These are phyloP conservation scores for Theileria parva DNA, from an alignment of 169 alveolate genomes.

Conservation along the genomic window DNA sequence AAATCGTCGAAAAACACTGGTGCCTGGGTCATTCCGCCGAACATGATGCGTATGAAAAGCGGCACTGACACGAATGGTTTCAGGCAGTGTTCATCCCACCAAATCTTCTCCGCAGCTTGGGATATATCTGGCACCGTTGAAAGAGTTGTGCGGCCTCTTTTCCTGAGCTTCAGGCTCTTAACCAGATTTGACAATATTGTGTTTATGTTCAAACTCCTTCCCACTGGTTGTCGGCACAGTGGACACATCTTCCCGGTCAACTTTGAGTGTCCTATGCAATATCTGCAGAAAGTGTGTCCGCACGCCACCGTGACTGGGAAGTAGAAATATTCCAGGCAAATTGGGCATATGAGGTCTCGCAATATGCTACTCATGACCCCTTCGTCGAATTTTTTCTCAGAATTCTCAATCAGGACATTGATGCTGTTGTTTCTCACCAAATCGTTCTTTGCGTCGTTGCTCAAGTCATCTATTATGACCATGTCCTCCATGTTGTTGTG, in stretches of 20 bases:
- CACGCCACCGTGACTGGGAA: slow-evolving; percentile 87
- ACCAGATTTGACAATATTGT: slow-evolving; percentile 81
- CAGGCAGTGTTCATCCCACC: slow-evolving; percentile 80
- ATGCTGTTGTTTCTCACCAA: slow-evolving; percentile 41
- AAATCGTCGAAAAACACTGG: slow-evolving; percentile 80
- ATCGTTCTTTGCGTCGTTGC: slow-evolving; percentile 14
- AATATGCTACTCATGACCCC: slow-evolving; percentile 40
- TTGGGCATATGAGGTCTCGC: slow-evolving; percentile 85
- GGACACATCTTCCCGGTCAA: slow-evolving; percentile 82
- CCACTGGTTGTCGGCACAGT: slow-evolving; percentile 84
- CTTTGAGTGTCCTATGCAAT: slow-evolving; percentile 82
- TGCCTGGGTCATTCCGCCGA: slow-evolving; percentile 70
- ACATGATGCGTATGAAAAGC: slow-evolving; percentile 71
- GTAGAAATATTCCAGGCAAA: slow-evolving; percentile 83
- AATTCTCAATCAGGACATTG: slow-evolving; percentile 53
- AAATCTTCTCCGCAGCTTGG: slow-evolving; percentile 61
- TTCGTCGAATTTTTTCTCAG: slow-evolving; percentile 48
- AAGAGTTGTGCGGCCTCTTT: slow-evolving; percentile 38
- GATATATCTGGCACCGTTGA: slow-evolving; percentile 41
- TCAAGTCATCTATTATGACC: background rate
- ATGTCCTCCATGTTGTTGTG: background rate
- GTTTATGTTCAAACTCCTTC: slow-evolving; percentile 76
- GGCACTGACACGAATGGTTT: slow-evolving; percentile 76
- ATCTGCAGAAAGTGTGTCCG: slow-evolving; percentile 90
- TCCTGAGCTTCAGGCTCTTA: slow-evolving; percentile 68